Base-by-base conservation (phyloP, 768 basidiomycete genomes). In the Lactarius hengduanensis region DNA sequence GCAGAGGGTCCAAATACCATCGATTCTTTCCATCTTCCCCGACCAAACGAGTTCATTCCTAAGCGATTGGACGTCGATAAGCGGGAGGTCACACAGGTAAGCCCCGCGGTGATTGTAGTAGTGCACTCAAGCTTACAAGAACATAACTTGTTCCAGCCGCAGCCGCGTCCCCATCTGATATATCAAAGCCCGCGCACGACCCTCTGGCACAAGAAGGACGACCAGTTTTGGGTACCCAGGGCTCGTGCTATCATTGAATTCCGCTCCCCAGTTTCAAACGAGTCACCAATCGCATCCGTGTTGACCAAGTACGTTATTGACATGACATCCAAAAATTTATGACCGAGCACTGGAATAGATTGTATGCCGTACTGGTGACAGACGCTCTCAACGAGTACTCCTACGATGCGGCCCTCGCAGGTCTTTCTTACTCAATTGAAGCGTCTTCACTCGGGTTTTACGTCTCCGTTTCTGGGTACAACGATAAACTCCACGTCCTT, bases 161-260 rank as follows among this genome's bases (percentile, higher is more conserved):
- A 83, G 65, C 85, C 83, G 66, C 83, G 91, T 15, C 96, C 96
- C 4, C 79, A 83, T 66, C 83, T 95, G 66, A 84, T 98, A 63
- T 80, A 85, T 38, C 84, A 95, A 75, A 91, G 87, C 0, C 78
- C 84, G 0, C 71, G 89, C 32, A 90, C 89, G 4, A 83, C 87
- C 15, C 78, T 98, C 3, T 99, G 96, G 96, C 86, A 95, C 78
- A 99, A 99, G 81, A 95, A 95, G 74, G 97, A 99, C 74, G 96
- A 99, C 76, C 84, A 82, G 67, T 99, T 97, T 80, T 96, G 94
- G 91, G 86, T 96, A 11, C 97, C 97, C 0, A 93, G 92, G 73
- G 94, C 94, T 2, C 83, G 86, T 68, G 83, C 90, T 26, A 78
- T 89, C 63, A 81, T 98, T 62, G 86, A 91, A 70, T 79, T 96